A percentile compares a stretch with the other conserved stretches of the same genome.
phyloP scores from a whole-genome alignment of 768 basidiomycete genomes.

The Hortiboletus campestris region DNA sequence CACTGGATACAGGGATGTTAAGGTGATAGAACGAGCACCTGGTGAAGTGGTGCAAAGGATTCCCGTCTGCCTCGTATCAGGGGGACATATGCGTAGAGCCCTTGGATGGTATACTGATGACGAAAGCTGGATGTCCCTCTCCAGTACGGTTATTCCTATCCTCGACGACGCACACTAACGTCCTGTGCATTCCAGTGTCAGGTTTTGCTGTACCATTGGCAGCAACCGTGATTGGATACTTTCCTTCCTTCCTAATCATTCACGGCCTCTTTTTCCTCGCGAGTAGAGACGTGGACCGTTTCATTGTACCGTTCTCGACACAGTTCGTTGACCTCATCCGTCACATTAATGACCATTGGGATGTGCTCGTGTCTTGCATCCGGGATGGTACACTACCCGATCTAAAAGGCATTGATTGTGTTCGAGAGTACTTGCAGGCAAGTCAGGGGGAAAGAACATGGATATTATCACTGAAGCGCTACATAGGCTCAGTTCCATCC shows the following conservation, averaged over 20 bases:
- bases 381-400: conserved; percentile 14
- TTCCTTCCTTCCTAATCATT: conserved; percentile 20
- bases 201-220: conserved; percentile 15
- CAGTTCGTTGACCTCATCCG: conserved; percentile 14
- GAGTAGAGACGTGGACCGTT: background rate
- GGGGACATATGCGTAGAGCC: background rate
- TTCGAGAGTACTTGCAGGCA: conserved; percentile 15
- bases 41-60: conserved; percentile 9
- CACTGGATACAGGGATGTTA: conserved; percentile 1
- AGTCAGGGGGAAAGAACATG: background rate
- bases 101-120: conserved; percentile 14
- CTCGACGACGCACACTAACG: background rate
- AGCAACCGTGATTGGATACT: conserved; percentile 8
- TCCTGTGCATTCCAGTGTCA: conserved; percentile 6
- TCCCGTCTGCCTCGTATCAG: conserved; percentile 1
- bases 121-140: conserved; percentile 1
- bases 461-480: background rate
- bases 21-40: conserved; percentile 1
- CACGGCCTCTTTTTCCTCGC: conserved; percentile 23
- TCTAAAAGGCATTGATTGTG: conserved; percentile 6
- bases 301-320: conserved; percentile 3
- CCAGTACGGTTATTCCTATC: background rate
- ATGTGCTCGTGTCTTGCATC: conserved; percentile 15
- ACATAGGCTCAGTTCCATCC: conserved; percentile 9
- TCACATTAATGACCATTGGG: conserved; percentile 17